A percentile compares a stretch with the other conserved stretches of the same genome.
These are phyloP conservation scores for Pseudopyrenochaeta lycopersici DNA, from an alignment of 2,329 filamentous ascomycete genomes.

Conservation along the genomic window DNA sequence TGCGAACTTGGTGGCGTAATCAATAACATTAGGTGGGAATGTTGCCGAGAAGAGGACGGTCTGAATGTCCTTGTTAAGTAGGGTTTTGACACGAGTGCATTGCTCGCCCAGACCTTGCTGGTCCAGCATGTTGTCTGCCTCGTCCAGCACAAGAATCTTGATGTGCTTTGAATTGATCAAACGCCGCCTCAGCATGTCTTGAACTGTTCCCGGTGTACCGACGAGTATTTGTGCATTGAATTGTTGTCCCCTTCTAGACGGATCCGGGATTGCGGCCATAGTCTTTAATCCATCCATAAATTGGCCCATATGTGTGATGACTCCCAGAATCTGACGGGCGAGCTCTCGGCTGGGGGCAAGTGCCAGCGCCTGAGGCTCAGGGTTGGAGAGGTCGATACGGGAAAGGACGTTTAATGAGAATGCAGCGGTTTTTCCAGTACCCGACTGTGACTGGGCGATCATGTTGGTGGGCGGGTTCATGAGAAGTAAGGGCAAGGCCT, in stretches of 20 bases:
- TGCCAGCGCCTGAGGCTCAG: slow-evolving; percentile 83
- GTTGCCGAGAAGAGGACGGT: slow-evolving; percentile 96
- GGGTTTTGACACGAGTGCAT: slow-evolving; percentile 84
- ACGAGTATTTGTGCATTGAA: slow-evolving; percentile 84
- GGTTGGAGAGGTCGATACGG: slow-evolving; percentile 77
- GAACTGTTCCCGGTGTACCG: slow-evolving; percentile 91
- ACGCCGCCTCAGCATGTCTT: slow-evolving; percentile 82
- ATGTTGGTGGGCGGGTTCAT: slow-evolving; percentile 88
- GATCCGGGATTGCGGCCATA: slow-evolving; percentile 83
- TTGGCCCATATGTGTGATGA: slow-evolving; percentile 83
- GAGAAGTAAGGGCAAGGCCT: slow-evolving; percentile 88
- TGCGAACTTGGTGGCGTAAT: slow-evolving; percentile 84
- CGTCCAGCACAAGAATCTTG: slow-evolving; percentile 88
- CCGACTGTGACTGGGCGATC: slow-evolving; percentile 98
- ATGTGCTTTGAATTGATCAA: slow-evolving; percentile 77
- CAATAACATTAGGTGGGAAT: slow-evolving; percentile 84
- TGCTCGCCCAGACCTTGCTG: slow-evolving; percentile 95
- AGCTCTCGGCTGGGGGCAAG: slow-evolving; percentile 94
- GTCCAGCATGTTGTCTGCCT: slow-evolving; percentile 99
- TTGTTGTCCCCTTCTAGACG: slow-evolving; percentile 71
- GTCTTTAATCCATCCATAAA: slow-evolving; percentile 81
- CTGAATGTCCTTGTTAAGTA: slow-evolving; percentile 79
- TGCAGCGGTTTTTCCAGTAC: slow-evolving; percentile 96
- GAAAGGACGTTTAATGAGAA: slow-evolving; percentile 93
- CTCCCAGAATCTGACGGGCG: slow-evolving; percentile 90